These are phyloP conservation scores for Earliella scabrosa DNA, from an alignment of 1,284 basidiomycete species.

Conservation along the genomic window DNA sequence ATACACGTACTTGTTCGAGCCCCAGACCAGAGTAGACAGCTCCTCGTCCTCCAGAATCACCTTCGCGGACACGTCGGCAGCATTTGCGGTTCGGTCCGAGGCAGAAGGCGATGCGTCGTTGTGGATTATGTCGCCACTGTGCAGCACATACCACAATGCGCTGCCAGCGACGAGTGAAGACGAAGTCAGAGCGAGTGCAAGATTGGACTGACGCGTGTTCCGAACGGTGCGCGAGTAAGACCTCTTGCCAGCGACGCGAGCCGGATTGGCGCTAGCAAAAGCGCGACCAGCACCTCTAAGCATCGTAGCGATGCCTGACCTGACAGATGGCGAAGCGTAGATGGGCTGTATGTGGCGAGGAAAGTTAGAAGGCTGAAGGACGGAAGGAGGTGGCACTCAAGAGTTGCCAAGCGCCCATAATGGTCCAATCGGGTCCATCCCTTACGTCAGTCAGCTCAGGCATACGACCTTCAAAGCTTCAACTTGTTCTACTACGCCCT, in stretches of 20 bases:
- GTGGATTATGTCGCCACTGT: constrained; percentile 22
- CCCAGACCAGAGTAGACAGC: constrained; percentile 54
- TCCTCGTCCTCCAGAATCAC: constrained; percentile 23
- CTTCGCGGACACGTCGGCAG: neutral
- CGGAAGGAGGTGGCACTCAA: too few species aligned
- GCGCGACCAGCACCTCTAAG: constrained; percentile 15
- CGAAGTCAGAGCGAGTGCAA: constrained; percentile 21
- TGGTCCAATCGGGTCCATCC: too few species aligned
- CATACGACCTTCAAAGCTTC: too few species aligned
- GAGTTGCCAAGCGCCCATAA: too few species aligned
- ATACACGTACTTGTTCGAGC: constrained; percentile 55
- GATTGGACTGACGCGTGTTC: neutral
- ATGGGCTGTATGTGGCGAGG: too few species aligned
- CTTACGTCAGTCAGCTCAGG: too few species aligned
- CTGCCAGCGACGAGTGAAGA: constrained; percentile 21
- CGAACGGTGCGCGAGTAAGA: constrained; percentile 14
- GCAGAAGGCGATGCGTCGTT: constrained; percentile 31
- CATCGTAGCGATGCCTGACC: neutral
- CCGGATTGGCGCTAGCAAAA: neutral
- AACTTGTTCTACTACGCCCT: too few species aligned
- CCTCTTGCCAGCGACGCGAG: constrained; percentile 6
- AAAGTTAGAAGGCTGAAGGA: neutral
- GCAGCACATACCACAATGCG: constrained; percentile 24
- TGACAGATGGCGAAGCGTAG: too few species aligned
- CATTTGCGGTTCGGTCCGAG: neutral